Evolutionary conservation across 2,329 filamentous ascomycete genomes (phyloP), one percentile per base, ranked within the genome.

Genomic region (Cercospora sp.): DNA sequence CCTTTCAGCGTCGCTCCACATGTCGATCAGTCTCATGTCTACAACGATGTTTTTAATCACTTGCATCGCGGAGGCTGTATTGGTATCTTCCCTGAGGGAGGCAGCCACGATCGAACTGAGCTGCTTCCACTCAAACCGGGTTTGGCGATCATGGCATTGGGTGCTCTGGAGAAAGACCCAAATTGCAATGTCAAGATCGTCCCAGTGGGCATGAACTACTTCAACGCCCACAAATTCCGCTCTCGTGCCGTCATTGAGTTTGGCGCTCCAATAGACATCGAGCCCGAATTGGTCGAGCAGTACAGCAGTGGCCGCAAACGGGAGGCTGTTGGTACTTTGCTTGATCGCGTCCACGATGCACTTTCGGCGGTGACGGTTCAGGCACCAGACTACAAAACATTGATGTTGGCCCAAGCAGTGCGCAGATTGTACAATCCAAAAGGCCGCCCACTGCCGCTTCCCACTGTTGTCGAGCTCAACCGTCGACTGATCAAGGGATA

Each of bases 181-280:
- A 86, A 94, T 71, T 97, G 92, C 77, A 93, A 92, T 31, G 84
- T 99, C 69, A 96, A 94, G 80, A 97, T 99, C 74, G 92, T 99
- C 26, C 95, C 95, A 3, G 94, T 95, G 62, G 94, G 94, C 75
- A 97, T 99, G 94, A 99, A 99, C 81, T 99, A 99, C 81, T 99
- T 99, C 82, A 94, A 98, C 80, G 92, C 94, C 0, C 94, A 99
- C 85, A 99, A 98, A 80, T 99, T 99, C 81, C 91, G 94, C 57
- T 98, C 94, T 71, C 88, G 95, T 78, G 95, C 94, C 40, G 94
- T 99, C 4, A 90, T 98, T 68, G 95, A 99, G 78, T 99, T 98
- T 75, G 95, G 95, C 8, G 90, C 88, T 28, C 93, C 95, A 0
- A 90, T 98, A 70, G 91, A 97, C 72, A 89, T 98, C 9, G 91